Evolutionary conservation across 1,139 yeast species (phyloP), one percentile per base, ranked within the genome.

Genomic region (Magnusiomyces sp.): DNA sequence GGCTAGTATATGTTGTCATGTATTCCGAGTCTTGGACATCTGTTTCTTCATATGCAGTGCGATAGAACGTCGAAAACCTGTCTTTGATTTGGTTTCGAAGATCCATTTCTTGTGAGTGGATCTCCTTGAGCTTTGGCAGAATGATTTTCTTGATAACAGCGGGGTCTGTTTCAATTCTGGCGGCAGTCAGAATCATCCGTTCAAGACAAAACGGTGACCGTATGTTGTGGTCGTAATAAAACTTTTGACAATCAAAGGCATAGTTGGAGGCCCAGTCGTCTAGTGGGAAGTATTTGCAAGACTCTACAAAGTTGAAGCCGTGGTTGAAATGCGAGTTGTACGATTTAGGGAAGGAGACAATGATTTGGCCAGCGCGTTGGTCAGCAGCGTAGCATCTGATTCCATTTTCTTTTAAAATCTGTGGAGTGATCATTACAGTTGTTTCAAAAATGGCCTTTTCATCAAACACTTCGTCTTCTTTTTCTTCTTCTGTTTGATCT

Each of bases 261-360:
- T 58, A 59, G 10, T n/a, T n/a, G n/a, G 62, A 58, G 13, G 66
- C 57, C 95, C 95, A 86, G 50, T 82, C 83, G 13, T 43, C 43
- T 50, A 80, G 83, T 19, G 83, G 75, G 2, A 92, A 84, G 64
- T 83, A 81, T 59, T 84, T 84, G 4, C 86, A 94, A 1, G 88
- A 81, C 58, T 86, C 95, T 41, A 86, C 86, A 55, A 86, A 66
- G 61, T 84, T 84, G 62, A 81, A 86, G 1, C 94, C 95, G 55
- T 81, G 84, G 59, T 85, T 85, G 67, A 85, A 81, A 1, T 92
- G 90, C 0, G 90, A 80, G 62, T 82, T 88, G 61, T 83, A 83
- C 0, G 94, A 88, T 61, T 76, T 80, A 0, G 95, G 95, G 60
- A 81, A 84, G 0, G 94, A 83, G 1, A 87, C 75, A 49, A 87